Conservation (phyloP, 352 stramenopile genomes). For the Pythium volutum region DNA sequence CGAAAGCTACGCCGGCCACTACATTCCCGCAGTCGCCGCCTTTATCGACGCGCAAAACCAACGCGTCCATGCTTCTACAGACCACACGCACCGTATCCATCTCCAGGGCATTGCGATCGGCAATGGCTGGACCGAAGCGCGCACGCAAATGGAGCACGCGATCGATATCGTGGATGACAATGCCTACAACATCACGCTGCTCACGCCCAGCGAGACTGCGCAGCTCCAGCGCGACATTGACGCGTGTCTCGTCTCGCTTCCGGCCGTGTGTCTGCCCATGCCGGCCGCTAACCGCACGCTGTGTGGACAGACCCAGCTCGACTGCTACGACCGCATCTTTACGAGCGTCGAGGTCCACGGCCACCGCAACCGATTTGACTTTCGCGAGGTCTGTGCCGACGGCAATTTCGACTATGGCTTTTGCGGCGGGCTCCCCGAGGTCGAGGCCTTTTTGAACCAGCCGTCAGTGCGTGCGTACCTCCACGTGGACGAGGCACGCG, state of each 20-base stretch:
- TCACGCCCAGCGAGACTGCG: constrained; percentile 29
- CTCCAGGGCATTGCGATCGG: constrained; percentile 66
- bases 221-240: constrained; percentile 1
- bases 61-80: constrained; percentile 15
- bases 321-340: no score
- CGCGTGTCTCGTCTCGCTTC: constrained; percentile 28
- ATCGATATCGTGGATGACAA: constrained; percentile 49
- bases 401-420: no score
- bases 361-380: constrained; percentile 51
- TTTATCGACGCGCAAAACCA: constrained; percentile 36
- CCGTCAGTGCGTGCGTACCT: constrained; percentile 43
- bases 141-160: constrained; percentile 34
- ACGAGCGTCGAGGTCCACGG: constrained; percentile 3
- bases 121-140: constrained; percentile 55
- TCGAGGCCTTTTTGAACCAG: constrained; percentile 27
- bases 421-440: constrained; percentile 32
- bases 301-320: no score
- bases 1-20: constrained; percentile 61
- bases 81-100: constrained; percentile 43
- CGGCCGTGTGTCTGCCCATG: no score
- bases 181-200: constrained; percentile 50
- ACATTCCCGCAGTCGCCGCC: constrained; percentile 36
- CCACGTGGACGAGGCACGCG: constrained; percentile 54
- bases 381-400: constrained; percentile 22
- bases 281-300: no score